Conservation (phyloP, 352 stramenopile genomes). For the Blastocystis sp. region DNA sequence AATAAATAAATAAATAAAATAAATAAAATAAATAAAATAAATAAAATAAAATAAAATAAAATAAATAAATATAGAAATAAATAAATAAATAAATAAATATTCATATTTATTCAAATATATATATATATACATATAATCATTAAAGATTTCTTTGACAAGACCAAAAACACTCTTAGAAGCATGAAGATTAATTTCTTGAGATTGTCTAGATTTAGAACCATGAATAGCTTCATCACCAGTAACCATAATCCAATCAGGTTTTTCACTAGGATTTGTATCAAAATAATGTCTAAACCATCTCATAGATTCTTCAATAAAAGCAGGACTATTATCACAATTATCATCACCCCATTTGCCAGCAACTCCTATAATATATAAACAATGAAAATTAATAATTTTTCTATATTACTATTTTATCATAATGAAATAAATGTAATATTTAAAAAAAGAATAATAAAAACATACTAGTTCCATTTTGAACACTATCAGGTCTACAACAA, state of each 20-base stretch:
- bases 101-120: too few relatives aligned
- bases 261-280: neutral
- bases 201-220: neutral
- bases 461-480: too few relatives aligned
- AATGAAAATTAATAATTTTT: too few relatives aligned
- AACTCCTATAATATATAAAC: constrained; percentile 1
- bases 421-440: too few relatives aligned
- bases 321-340: constrained; percentile 15
- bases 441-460: too few relatives aligned
- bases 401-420: too few relatives aligned
- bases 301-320: constrained; percentile 3
- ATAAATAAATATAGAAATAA: too few relatives aligned
- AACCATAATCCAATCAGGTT: constrained; percentile 2
- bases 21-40: too few relatives aligned
- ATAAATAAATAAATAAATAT: too few relatives aligned
- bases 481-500: neutral
- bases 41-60: too few relatives aligned
- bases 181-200: constrained; percentile 1
- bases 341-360: neutral
- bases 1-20: too few relatives aligned
- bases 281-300: constrained; percentile 9
- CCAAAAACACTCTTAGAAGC: neutral
- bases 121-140: too few relatives aligned
- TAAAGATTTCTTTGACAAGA: neutral
- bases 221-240: constrained; percentile 14